Evolutionary conservation across 1,284 basidiomycete species (phyloP).

Genomic region (Rhodotorula sp.): DNA sequence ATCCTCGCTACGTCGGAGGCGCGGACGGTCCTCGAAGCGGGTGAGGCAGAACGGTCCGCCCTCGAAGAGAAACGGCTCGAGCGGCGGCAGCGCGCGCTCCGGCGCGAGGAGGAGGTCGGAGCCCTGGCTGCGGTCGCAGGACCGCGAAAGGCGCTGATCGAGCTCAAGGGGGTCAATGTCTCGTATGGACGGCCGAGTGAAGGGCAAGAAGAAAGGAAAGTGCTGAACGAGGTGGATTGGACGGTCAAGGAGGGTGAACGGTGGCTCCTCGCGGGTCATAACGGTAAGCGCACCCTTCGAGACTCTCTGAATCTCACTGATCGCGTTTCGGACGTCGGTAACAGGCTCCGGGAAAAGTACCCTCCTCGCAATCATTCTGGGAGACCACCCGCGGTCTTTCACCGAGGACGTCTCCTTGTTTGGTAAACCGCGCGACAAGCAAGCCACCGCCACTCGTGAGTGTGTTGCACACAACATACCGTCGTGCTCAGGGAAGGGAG

Average conservation of each 20-base stretch:
- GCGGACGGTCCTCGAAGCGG: conserved; percentile 17
- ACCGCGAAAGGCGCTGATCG: conserved; percentile 53
- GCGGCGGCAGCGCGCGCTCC: conserved; percentile 16
- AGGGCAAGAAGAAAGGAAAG: conserved; percentile 52
- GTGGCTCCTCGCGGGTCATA: conserved; percentile 84
- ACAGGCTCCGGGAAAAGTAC: conserved; percentile 93
- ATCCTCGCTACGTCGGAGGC: conserved; percentile 45
- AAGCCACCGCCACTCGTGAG: conserved; percentile 40
- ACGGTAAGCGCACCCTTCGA: conserved; percentile 58
- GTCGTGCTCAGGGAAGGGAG: too few species aligned
- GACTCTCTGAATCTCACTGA: neutral
- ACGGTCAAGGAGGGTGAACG: conserved; percentile 71
- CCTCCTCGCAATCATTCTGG: conserved; percentile 83
- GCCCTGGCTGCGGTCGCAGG: conserved; percentile 22
- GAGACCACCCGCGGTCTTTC: conserved; percentile 93
- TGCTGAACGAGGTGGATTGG: conserved; percentile 76
- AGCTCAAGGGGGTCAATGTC: conserved; percentile 68
- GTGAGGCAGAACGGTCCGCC: conserved; percentile 25
- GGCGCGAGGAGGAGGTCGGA: conserved; percentile 18
- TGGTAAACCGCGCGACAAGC: conserved; percentile 38
- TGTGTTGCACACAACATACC: too few species aligned
- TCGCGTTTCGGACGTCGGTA: neutral
- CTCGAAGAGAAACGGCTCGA: conserved; percentile 22
- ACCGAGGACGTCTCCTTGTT: conserved; percentile 59
- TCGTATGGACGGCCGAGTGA: conserved; percentile 57